Conservation (phyloP, 805 yeast species). For the Hanseniaspora mollemarum region DNA sequence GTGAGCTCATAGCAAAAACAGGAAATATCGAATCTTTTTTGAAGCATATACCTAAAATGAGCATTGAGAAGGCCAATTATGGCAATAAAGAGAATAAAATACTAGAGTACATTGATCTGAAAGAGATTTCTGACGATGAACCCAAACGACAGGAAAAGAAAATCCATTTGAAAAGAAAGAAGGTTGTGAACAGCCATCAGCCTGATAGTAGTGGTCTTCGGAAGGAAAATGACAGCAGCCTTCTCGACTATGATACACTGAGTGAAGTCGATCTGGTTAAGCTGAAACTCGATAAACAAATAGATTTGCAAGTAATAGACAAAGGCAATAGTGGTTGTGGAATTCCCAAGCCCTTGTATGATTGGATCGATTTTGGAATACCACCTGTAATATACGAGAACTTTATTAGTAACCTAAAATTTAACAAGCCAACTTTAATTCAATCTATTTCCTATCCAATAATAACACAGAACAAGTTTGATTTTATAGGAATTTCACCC, state of each 20-base stretch:
- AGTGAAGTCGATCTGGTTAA: neutral
- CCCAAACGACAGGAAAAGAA: too few species aligned
- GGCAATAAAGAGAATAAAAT: too few species aligned
- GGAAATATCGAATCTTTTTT: too few species aligned
- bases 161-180: too few species aligned
- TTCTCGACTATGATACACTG: neutral
- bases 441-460: constrained; percentile 88
- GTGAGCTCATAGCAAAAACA: too few species aligned
- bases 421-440: constrained; percentile 65
- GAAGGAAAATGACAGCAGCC: neutral
- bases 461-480: constrained; percentile 54
- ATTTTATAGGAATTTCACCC: constrained; percentile 86
- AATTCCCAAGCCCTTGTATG: constrained; percentile 1
- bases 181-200: too few species aligned
- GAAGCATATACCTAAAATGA: too few species aligned
- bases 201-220: neutral
- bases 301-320: neutral
- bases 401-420: constrained; percentile 36
- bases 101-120: too few species aligned
- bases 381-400: constrained; percentile 9
- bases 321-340: neutral
- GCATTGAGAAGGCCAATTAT: too few species aligned
- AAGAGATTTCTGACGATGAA: too few species aligned
- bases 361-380: constrained; percentile 12
- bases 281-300: constrained; percentile 6